Evolutionary conservation across 805 yeast species (phyloP).

Genomic region (Metschnikowia drakensbergensis): DNA sequence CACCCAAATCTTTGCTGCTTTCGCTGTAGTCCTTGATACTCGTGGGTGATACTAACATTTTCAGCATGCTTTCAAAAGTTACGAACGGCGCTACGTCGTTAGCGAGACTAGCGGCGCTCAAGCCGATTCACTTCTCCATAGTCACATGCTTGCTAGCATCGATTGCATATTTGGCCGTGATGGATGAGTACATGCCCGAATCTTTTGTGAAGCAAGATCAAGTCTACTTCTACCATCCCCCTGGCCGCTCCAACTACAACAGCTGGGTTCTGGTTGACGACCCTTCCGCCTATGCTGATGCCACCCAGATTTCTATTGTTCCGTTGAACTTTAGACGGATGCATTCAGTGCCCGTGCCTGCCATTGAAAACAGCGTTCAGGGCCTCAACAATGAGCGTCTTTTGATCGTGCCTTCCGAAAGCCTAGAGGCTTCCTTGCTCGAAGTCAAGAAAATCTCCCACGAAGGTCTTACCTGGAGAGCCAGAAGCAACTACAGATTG

Average conservation of each 20-base stretch:
- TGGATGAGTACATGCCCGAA: conserved; percentile 60
- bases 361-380: conserved; percentile 34
- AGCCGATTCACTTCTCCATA: conserved; percentile 85
- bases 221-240: conserved; percentile 34
- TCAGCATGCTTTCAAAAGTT: conserved; percentile 28
- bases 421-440: conserved; percentile 23
- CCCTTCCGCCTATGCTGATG: conserved; percentile 34
- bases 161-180: conserved; percentile 69
- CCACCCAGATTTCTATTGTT: conserved; percentile 46
- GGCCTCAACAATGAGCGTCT: conserved; percentile 42
- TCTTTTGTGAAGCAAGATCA: conserved; percentile 33
- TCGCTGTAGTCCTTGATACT: too few relatives aligned
- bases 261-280: conserved; percentile 52
- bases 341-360: conserved; percentile 40
- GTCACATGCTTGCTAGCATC: conserved; percentile 71
- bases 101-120: conserved; percentile 62
- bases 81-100: conserved; percentile 35
- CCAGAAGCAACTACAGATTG: conserved; percentile 53
- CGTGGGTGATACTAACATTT: background rate
- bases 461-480: conserved; percentile 56
- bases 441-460: conserved; percentile 24
- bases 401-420: conserved; percentile 33
- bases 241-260: conserved; percentile 29
- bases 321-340: conserved; percentile 56
- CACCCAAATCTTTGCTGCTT: background rate